Evolutionary conservation across 225 moss, liverwort and hornwort species (phyloP), one percentile per base, ranked within the genome.

Genomic region (Ulota crispa): DNA sequence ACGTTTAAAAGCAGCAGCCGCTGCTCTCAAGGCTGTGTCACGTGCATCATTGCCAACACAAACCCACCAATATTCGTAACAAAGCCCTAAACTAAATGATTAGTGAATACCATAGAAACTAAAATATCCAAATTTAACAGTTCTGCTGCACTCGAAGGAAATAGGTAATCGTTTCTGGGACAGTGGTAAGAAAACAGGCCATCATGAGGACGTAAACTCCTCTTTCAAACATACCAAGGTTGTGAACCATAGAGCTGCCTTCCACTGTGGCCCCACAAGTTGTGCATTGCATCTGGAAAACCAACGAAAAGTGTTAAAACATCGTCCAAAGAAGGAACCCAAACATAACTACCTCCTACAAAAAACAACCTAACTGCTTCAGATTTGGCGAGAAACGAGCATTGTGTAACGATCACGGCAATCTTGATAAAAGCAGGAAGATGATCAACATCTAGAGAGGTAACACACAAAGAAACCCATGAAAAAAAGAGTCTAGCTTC

Each of bases 201-300:
- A 64, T 43, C 31, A 67, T 20, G 19, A 67, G 4, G 78, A 78
- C 14, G 28, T 3, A 23, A 23, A 36, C 32, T 73, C 19, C 13
- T 21, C 27, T 68, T 60, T 57, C 54, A 53, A 76, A 71, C 93
- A 69, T 89, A 97, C 96, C 96, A 70, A 92, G 87, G 79, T 99
- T 99, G 74, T 92, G 93, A 77, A 99, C 90, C 81, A 99, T 84
- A 75, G 94, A 88, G 79, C 76, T 87, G 54, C 82, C 88, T 79
- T 95, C 95, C 76, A 99, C 95, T 59, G 92, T 84, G 62, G 85
- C 89, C 59, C 94, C 94, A 89, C 98, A 99, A 37, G 89, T 91
- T 68, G 86, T 88, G 80, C 98, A 99, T 73, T 85, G 89, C 89
- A 87, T 89, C 98, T 99, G 95, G 84, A 86, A 76, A 45, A 30